Percentiles rank a stretch among this genome's conserved stretches.
Evolutionary conservation across 2,329 filamentous ascomycete species (phyloP).

Genomic region (Furcasterigmium sp.): DNA sequence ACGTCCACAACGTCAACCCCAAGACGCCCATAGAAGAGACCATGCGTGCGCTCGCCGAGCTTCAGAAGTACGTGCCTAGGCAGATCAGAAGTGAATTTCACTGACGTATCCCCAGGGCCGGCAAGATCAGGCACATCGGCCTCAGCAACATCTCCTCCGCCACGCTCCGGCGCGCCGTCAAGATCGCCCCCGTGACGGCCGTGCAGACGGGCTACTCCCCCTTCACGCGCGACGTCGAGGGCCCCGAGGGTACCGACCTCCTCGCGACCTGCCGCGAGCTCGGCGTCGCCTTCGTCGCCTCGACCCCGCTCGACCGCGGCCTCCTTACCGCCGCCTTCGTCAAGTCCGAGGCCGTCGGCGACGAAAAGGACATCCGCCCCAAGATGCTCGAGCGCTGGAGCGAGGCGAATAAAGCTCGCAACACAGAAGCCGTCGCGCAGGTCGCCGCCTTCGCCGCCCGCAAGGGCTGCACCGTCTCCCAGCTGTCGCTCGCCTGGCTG

Average conservation of each 20-base stretch:
- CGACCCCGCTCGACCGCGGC: constrained; percentile 35
- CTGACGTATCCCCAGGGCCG: constrained; percentile 24
- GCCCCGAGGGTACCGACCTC: constrained; percentile 24
- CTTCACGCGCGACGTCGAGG: constrained; percentile 41
- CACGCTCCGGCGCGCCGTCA: constrained; percentile 41
- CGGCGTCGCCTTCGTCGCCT: constrained; percentile 33
- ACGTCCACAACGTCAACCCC: constrained; percentile 32
- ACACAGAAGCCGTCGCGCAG: constrained; percentile 25
- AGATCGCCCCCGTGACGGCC: constrained; percentile 39
- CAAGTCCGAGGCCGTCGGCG: background rate
- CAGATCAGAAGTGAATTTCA: constrained; percentile 3
- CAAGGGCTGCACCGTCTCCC: constrained; percentile 36
- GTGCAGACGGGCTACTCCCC: constrained; percentile 45
- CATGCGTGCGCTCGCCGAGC: constrained; percentile 30
- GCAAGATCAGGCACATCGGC: constrained; percentile 46
- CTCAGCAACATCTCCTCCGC: constrained; percentile 38
- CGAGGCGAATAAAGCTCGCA: constrained; percentile 42
- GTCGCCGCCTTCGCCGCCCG: constrained; percentile 16
- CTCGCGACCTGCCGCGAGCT: constrained; percentile 39
- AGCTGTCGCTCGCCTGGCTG: constrained; percentile 54
- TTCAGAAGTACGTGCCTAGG: constrained; percentile 31
- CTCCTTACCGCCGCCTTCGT: constrained; percentile 33
- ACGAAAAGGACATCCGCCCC: constrained; percentile 13
- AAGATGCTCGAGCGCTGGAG: constrained; percentile 31
- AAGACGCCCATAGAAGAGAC: constrained; percentile 38